A percentile compares a stretch with the other conserved stretches of the same genome.
phyloP scores from a whole-genome alignment of 345 rosid species.

The Passiflora organensis region DNA sequence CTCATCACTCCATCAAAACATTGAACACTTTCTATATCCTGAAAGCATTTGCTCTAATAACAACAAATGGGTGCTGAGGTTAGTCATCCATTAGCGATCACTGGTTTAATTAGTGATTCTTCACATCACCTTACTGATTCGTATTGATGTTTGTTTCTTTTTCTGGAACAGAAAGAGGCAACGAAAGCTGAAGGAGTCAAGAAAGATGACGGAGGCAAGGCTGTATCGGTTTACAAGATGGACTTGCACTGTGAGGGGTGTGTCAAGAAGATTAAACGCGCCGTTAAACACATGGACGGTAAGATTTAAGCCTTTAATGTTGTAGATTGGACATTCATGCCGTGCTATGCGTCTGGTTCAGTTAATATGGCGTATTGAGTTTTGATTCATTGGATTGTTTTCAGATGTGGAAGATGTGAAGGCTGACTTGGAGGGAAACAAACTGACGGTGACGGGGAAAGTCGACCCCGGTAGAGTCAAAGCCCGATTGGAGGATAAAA shows the following conservation, averaged over 20 bases:
- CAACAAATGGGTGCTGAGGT: slow-evolving; percentile 40
- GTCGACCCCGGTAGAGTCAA: slow-evolving; percentile 33
- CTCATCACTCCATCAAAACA: too few relatives aligned
- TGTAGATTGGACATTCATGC: too few relatives aligned
- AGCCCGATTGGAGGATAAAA: slow-evolving; percentile 29
- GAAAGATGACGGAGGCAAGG: slow-evolving; percentile 32
- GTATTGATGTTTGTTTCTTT: not conserved
- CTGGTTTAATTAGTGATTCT: too few relatives aligned
- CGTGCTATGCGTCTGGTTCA: too few relatives aligned
- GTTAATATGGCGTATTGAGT: too few relatives aligned
- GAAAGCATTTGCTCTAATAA: too few relatives aligned
- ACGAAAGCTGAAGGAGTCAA: slow-evolving; percentile 46
- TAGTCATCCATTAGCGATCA: slow-evolving; percentile 1
- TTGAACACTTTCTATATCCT: not conserved
- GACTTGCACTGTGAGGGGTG: slow-evolving; percentile 94
- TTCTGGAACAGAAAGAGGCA: slow-evolving; percentile 25
- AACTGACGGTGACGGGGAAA: slow-evolving; percentile 40
- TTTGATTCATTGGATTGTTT: not conserved
- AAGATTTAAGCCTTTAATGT: too few relatives aligned
- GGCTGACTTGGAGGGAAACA: slow-evolving; percentile 25
- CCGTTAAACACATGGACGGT: slow-evolving; percentile 25
- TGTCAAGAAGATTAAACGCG: slow-evolving; percentile 43
- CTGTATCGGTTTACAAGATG: slow-evolving; percentile 51
- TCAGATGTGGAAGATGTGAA: slow-evolving; percentile 37
- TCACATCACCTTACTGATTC: too few relatives aligned